These are phyloP conservation scores for Stagonosporopsis vannaccii DNA, from an alignment of 2,329 filamentous ascomycete species.

Conservation along the genomic window DNA sequence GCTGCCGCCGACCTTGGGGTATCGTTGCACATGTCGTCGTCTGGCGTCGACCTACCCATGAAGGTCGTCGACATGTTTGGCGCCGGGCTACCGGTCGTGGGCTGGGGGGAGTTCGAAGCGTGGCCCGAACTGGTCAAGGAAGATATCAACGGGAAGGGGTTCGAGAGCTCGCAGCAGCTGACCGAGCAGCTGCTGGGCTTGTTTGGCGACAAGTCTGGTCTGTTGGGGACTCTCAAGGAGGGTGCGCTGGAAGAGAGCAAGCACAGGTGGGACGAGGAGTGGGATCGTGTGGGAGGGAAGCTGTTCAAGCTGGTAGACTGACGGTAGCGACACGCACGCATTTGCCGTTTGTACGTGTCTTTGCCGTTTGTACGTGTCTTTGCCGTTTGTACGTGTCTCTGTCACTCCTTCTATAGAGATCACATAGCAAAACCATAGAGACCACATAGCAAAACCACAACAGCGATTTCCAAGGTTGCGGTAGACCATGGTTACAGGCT, in stretches of 20 bases:
- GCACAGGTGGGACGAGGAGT: constrained; percentile 89
- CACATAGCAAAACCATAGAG: no score
- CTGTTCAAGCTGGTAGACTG: constrained; percentile 58
- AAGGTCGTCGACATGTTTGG: constrained; percentile 99
- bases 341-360: neutral
- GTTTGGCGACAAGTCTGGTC: constrained; percentile 61
- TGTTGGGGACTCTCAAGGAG: constrained; percentile 67
- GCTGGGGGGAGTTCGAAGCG: constrained; percentile 85
- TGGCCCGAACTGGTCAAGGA: constrained; percentile 92
- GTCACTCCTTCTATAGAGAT: no score
- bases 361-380: neutral
- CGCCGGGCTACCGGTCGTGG: constrained; percentile 86
- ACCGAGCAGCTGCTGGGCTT: constrained; percentile 68
- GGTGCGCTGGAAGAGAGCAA: constrained; percentile 78
- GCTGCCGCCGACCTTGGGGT: constrained; percentile 88
- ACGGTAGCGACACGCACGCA: neutral
- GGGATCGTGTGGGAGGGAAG: constrained; percentile 81
- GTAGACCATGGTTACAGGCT: neutral
- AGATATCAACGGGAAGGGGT: constrained; percentile 84
- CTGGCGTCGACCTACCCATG: constrained; percentile 96
- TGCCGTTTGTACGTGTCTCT: neutral
- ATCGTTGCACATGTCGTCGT: constrained; percentile 90
- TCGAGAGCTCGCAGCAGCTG: constrained; percentile 74
- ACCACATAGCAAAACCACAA: no score
- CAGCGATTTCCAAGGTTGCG: neutral